Base-by-base conservation (phyloP, 1,139 yeast genomes). In the Keqinozyma sinolaborantium region DNA sequence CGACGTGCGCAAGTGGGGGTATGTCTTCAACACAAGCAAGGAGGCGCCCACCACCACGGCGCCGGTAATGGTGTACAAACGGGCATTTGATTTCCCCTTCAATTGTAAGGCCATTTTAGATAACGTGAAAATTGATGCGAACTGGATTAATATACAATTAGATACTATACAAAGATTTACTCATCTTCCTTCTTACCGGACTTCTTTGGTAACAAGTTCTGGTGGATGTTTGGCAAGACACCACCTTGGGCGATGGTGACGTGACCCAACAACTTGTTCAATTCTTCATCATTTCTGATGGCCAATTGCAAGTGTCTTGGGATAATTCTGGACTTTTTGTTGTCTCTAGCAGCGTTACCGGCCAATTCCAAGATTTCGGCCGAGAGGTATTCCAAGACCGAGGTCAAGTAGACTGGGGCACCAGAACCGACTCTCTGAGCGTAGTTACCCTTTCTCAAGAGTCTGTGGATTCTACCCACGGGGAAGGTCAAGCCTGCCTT, bases 391-490 rank as follows among this genome's bases (percentile, higher is more conserved):
- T 90, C 97, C 53, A 90, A 80, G 38, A 90, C 97, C 30, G 97
- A 95, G 48, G 97, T 92, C 53, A 90, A 76, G 73, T 88, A 90
- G 47, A 90, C 94, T 67, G 94, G 94, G 53, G 95, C 95, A 77
- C 96, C 97, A 50, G 97, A 90, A 79, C 97, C 97, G 56, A 90
- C 83, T 79, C 97, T 85, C 77, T 90, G 97, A 55, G 97, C 97
- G 74, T 90, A 90, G 82, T 90, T 90, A 60, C 97, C 97, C 73
- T 85, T 88, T 79, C 95, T 86, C 58, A 90, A 75, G 58, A 88
- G 79, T 77, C 97, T 83, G 79, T 90, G 97, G 50, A 90, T 94
- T 83, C 97, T 92, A 70, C 97, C 97, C 53, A 92, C 97, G 72
- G 97, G 97, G 95, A 92, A 90, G 55, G 95, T 86, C 64, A 90